Evolutionary conservation across 106 monocot species (phyloP).

Genomic region (Platanthera zijinensis): DNA sequence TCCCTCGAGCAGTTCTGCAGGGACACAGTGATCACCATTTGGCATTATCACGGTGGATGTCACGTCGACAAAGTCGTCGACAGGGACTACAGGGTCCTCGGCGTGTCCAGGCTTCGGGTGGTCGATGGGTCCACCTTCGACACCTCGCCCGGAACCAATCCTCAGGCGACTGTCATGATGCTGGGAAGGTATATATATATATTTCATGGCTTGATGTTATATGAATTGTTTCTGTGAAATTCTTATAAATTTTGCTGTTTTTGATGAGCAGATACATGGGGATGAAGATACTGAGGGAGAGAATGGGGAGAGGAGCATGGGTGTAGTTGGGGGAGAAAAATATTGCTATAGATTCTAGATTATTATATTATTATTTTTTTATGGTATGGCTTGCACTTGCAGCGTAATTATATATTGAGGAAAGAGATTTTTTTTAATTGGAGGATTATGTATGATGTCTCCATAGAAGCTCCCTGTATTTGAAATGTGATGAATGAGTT

Average conservation of each 20-base stretch:
- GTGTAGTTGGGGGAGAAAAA: slow-evolving; percentile 4
- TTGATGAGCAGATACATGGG: slow-evolving; percentile 43
- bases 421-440: not conserved
- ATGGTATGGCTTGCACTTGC: not conserved
- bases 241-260: slow-evolving; percentile 1
- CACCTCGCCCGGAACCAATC: slow-evolving; percentile 63
- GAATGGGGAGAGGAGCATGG: slow-evolving; percentile 19
- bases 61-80: slow-evolving; percentile 58
- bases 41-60: slow-evolving; percentile 83
- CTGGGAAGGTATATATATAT: slow-evolving; percentile 39
- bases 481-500: not conserved
- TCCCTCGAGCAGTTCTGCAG: slow-evolving; percentile 60
- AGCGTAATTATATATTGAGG: not conserved
- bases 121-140: slow-evolving; percentile 49
- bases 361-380: not conserved
- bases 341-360: not conserved
- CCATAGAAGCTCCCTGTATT: too few relatives aligned
- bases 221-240: not conserved
- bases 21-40: slow-evolving; percentile 66
- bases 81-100: slow-evolving; percentile 30
- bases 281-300: slow-evolving; percentile 40
- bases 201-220: not conserved
- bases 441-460: too few relatives aligned
- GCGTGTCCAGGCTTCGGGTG: slow-evolving; percentile 32
- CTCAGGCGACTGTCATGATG: slow-evolving; percentile 71